Evolutionary conservation across 176 grass and related monocot genomes (phyloP), one percentile per base, ranked within the genome.

Genomic region (Typha latifolia): DNA sequence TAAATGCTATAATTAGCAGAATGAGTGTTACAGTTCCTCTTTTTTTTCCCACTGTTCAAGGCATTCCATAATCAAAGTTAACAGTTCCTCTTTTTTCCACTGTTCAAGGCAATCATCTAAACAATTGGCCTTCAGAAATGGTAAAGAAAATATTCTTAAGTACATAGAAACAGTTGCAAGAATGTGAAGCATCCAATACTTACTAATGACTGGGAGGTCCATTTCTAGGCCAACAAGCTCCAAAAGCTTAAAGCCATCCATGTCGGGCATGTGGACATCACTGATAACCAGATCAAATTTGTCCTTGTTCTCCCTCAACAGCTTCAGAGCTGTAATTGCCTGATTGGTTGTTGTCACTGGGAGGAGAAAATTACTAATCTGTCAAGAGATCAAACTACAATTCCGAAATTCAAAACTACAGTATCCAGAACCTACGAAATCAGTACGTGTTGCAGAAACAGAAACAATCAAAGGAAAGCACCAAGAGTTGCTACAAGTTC

Each of bases 141-240:
- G 37, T 43, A 10, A 43, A 43, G 37, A 10, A 43, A 43, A 43
- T 43, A 43, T 43, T 43, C 5, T 10, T 10, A 43, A 43, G 37
- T 43, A 56, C 52, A 48, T 7, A 47, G 12, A 27, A 14, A 14
- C 24, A 26, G 55, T 62, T 15, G 49, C 48, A 50, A 52, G 18
- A 32, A 84, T 72, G 52, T 50, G 51, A 3, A 69, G 49, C 67
- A 62, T 23, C 32, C 34, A 50, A 18, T 52, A 80, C 83, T 84
- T 90, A 99, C 94, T 99, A 34, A 90, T 93, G 61, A 99, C 89
- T 66, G 89, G 94, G 47, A 99, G 89, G 71, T 93, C 94, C 89
- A 99, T 90, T 82, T 99, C 94, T 32, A 90, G 94, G 5, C 86
- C 89, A 32, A 99, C 89, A 64, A 86, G 89, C 79, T 99, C 94